Percentiles rank a stretch among this genome's conserved stretches.
These are phyloP conservation scores for Magnolia officinalis DNA, from an alignment of 164 flowering plant genomes.

Conservation along the genomic window DNA sequence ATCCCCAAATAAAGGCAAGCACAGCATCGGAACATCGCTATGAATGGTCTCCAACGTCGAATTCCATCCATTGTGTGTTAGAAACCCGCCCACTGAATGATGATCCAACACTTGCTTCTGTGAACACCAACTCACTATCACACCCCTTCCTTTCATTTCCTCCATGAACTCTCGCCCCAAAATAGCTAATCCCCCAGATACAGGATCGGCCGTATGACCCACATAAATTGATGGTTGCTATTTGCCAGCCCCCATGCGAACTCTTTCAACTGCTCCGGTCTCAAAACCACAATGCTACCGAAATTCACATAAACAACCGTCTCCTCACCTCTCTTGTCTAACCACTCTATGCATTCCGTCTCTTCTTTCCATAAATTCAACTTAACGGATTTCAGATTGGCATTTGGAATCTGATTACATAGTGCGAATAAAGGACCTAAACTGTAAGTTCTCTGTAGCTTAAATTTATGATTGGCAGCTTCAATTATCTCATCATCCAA, in stretches of 20 bases:
- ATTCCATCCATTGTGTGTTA: slow-evolving; percentile 36
- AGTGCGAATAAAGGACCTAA: slow-evolving; percentile 16
- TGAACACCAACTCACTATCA: slow-evolving; percentile 38
- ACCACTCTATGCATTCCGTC: slow-evolving; percentile 33
- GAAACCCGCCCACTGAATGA: slow-evolving; percentile 22
- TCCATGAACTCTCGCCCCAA: slow-evolving; percentile 26
- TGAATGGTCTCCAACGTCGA: slow-evolving; percentile 24
- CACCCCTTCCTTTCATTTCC: slow-evolving; percentile 26
- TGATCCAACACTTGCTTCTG: slow-evolving; percentile 33
- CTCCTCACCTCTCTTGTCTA: slow-evolving; percentile 27
- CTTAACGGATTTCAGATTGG: slow-evolving; percentile 13
- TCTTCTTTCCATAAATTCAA: slow-evolving; percentile 52
- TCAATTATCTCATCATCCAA: slow-evolving; percentile 8
- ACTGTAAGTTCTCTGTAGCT: background rate
- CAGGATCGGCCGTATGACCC: slow-evolving; percentile 48
- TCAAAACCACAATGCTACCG: slow-evolving; percentile 44
- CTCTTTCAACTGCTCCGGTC: slow-evolving; percentile 35
- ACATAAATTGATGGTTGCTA: slow-evolving; percentile 34
- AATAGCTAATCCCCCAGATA: slow-evolving; percentile 26
- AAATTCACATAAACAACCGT: slow-evolving; percentile 50
- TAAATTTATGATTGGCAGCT: background rate
- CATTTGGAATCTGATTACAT: background rate
- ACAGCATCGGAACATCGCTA: slow-evolving; percentile 42
- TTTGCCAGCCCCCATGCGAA: slow-evolving; percentile 57
- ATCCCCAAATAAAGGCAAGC: slow-evolving; percentile 59